These are phyloP conservation scores for Allium fistulosum DNA, from an alignment of 106 monocot species.

Conservation along the genomic window DNA sequence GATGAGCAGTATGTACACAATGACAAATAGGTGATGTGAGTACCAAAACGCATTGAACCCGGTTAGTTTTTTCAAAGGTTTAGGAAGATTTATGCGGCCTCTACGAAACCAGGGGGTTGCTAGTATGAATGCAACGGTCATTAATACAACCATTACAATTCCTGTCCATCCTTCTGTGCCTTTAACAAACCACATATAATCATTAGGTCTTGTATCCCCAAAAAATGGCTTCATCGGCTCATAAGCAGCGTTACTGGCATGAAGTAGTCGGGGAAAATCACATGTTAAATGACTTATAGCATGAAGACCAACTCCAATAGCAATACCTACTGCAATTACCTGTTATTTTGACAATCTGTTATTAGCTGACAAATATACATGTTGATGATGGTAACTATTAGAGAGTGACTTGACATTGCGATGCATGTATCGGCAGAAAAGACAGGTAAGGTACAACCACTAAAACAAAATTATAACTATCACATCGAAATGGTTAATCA, in stretches of 20 bases:
- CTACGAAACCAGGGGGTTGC: constrained; percentile 85
- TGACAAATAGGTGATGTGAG: constrained; percentile 84
- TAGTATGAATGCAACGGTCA: constrained; percentile 63
- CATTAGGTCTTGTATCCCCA: constrained; percentile 52
- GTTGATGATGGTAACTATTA: not conserved
- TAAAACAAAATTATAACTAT: too few relatives aligned
- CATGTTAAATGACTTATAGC: constrained; percentile 74
- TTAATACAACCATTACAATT: constrained; percentile 78
- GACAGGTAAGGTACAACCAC: too few relatives aligned
- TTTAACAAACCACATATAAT: constrained; percentile 97
- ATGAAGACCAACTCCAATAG: constrained; percentile 55
- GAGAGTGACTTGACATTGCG: too few relatives aligned
- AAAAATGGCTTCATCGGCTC: constrained; percentile 60
- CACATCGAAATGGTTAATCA: too few relatives aligned
- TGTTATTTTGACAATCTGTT: not conserved
- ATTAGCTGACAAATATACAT: not conserved
- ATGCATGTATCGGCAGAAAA: too few relatives aligned
- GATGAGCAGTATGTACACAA: constrained; percentile 82
- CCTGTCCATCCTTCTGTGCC: constrained; percentile 95
- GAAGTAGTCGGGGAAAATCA: constrained; percentile 83
- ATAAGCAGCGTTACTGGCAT: constrained; percentile 60
- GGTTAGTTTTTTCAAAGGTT: constrained; percentile 46
- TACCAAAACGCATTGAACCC: constrained; percentile 99
- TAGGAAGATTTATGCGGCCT: constrained; percentile 42
- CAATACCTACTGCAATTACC: constrained; percentile 55